These are phyloP conservation scores for Nemania sp. DNA, from an alignment of 2,329 filamentous ascomycete species.

Conservation along the genomic window DNA sequence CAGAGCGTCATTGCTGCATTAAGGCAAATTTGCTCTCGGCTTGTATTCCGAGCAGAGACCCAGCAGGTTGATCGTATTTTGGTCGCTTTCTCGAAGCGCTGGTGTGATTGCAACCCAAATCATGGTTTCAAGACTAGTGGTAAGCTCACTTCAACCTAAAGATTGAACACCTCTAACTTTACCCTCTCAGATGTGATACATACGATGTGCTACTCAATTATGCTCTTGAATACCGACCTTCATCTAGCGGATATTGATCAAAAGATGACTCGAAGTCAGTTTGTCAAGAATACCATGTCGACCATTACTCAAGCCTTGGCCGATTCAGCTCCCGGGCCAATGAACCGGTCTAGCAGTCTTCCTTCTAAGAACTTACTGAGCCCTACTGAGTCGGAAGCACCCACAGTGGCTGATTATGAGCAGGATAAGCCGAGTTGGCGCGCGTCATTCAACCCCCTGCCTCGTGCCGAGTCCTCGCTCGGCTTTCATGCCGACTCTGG, in stretches of 20 bases:
- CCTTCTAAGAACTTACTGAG: slow-evolving; percentile 56
- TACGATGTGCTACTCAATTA: slow-evolving; percentile 95
- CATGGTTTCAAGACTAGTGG: slow-evolving; percentile 92
- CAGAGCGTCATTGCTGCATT: slow-evolving; percentile 83
- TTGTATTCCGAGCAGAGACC: slow-evolving; percentile 89
- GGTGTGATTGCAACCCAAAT: slow-evolving; percentile 92
- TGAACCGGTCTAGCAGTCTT: slow-evolving; percentile 68
- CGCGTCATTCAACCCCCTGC: slow-evolving; percentile 63
- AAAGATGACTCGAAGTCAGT: slow-evolving; percentile 95
- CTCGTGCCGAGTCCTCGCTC: slow-evolving; percentile 59
- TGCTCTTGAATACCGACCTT: slow-evolving; percentile 94
- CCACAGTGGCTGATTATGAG: slow-evolving; percentile 42
- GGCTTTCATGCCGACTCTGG: slow-evolving; percentile 54
- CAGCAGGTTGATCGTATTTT: slow-evolving; percentile 97
- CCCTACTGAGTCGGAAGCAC: slow-evolving; percentile 44
- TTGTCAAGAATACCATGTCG: slow-evolving; percentile 95
- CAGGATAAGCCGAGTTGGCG: slow-evolving; percentile 48
- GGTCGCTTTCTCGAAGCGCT: slow-evolving; percentile 87
- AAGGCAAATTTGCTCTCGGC: slow-evolving; percentile 81
- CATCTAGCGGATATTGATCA: slow-evolving; percentile 94
- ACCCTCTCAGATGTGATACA: slow-evolving; percentile 82
- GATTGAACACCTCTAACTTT: slow-evolving; percentile 45
- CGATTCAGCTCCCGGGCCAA: slow-evolving; percentile 77
- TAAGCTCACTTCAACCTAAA: slow-evolving; percentile 57
- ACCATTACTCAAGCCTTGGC: slow-evolving; percentile 82